phyloP scores from a whole-genome alignment of 306 rosid species.

The Biancaea sappan region DNA sequence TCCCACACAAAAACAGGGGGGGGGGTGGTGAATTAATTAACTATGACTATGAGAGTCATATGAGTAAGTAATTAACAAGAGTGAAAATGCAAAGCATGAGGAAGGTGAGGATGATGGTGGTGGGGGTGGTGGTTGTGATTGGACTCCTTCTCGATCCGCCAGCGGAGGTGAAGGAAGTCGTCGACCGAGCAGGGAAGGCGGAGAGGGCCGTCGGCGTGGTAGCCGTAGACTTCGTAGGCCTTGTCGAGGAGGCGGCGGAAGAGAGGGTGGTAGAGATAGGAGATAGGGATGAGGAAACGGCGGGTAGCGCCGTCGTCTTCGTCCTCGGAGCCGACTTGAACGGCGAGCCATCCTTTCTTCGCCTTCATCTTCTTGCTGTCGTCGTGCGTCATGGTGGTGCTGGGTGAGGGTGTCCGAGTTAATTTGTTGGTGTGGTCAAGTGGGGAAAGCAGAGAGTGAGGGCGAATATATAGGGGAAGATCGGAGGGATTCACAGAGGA shows the following conservation, averaged over 20 bases:
- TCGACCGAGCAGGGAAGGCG: conserved; percentile 73
- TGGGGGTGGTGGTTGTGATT: conserved; percentile 23
- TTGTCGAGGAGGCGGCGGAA: conserved; percentile 60
- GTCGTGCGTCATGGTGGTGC: conserved; percentile 38
- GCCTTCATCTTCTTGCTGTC: conserved; percentile 67
- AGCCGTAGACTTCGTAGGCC: conserved; percentile 70
- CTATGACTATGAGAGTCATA: no score
- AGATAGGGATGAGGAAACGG: conserved; percentile 59
- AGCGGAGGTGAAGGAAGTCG: conserved; percentile 63
- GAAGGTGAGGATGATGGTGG: conserved; percentile 40
- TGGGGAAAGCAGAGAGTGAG: conserved; percentile 18
- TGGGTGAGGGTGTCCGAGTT: background rate
- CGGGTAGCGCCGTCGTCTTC: conserved; percentile 46
- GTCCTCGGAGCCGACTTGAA: conserved; percentile 65
- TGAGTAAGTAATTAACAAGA: no score
- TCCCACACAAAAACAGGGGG: no score
- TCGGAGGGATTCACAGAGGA: background rate
- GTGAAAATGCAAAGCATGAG: conserved; percentile 51
- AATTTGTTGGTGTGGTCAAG: conserved; percentile 24
- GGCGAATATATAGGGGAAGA: conserved; percentile 3
- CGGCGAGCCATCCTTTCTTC: conserved; percentile 72
- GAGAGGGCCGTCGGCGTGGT: conserved; percentile 75
- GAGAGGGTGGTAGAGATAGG: conserved; percentile 68
- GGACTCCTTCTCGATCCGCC: conserved; percentile 64
- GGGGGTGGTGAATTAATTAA: no score